Evolutionary conservation across 2,329 filamentous ascomycete genomes (phyloP).

Genomic region (Diaporthe amygdali): DNA sequence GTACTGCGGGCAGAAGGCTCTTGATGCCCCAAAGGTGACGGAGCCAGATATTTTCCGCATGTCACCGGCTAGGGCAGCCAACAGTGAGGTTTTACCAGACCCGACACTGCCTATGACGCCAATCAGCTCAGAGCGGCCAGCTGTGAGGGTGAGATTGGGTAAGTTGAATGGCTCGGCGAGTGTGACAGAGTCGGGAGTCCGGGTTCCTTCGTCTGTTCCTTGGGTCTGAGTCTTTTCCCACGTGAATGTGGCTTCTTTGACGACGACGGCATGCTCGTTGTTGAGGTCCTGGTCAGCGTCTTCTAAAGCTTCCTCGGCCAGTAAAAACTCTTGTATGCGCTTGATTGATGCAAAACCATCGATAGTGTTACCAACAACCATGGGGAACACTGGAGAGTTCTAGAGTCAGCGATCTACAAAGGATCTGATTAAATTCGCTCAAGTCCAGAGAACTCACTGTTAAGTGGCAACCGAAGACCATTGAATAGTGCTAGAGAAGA

Average conservation of each 20-base stretch:
- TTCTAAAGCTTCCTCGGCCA: conserved; percentile 84
- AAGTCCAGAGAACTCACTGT: conserved; percentile 42
- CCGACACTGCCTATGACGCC: conserved; percentile 88
- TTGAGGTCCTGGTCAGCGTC: conserved; percentile 64
- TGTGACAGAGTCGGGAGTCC: conserved; percentile 21
- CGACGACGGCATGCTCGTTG: conserved; percentile 71
- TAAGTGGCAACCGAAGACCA: conserved; percentile 85
- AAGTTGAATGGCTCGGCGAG: conserved; percentile 73
- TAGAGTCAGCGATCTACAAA: no score
- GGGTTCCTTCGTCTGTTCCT: conserved; percentile 29
- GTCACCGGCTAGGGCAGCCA: conserved; percentile 89
- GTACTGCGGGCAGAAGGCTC: conserved; percentile 94
- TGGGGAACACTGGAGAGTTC: conserved; percentile 63
- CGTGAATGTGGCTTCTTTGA: conserved; percentile 79
- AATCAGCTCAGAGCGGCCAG: conserved; percentile 77
- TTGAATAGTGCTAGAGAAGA: conserved; percentile 96
- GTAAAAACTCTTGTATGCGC: conserved; percentile 85
- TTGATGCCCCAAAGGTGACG: conserved; percentile 75
- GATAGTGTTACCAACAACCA: conserved; percentile 87
- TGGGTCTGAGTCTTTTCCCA: conserved; percentile 71
- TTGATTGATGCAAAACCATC: conserved; percentile 87
- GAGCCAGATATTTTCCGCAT: conserved; percentile 84
- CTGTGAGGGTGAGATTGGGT: conserved; percentile 67
- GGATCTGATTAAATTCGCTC: no score
- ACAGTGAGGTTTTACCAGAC: conserved; percentile 86